Conservation (phyloP, 2,329 filamentous ascomycete genomes). For the Trichophyton verrucosum region DNA sequence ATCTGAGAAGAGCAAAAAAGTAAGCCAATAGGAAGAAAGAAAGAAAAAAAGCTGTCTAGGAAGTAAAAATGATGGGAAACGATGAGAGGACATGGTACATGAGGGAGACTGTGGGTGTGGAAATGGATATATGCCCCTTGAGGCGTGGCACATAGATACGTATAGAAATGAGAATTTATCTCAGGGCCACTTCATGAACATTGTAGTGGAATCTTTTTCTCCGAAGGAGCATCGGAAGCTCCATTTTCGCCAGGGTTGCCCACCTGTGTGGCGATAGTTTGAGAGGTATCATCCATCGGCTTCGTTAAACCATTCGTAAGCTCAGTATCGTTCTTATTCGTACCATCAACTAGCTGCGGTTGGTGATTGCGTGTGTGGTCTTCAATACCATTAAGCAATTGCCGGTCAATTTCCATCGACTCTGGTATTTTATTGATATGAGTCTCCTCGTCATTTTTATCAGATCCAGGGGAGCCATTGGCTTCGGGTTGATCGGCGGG, state of each 20-base stretch:
- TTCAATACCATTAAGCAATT: neutral
- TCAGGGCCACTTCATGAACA: neutral
- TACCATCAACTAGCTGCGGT: neutral
- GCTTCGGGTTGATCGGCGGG: neutral
- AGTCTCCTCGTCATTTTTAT: neutral
- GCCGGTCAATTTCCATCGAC: neutral
- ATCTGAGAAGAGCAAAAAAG: neutral
- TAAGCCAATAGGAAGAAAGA: neutral
- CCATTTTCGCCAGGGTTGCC: neutral
- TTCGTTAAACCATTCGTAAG: neutral
- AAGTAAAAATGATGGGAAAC: neutral
- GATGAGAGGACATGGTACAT: neutral
- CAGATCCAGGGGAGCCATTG: neutral
- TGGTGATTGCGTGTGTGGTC: neutral
- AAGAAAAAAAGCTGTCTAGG: neutral
- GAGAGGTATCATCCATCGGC: neutral
- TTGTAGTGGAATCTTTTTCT: neutral
- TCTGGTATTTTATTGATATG: neutral
- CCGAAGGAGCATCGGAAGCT: neutral
- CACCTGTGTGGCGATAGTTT: neutral
- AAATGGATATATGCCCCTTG: neutral
- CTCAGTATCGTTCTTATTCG: neutral
- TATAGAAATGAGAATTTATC: neutral
- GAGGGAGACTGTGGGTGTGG: neutral
- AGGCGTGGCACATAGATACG: neutral